Evolutionary conservation across 257 asterid genomes (phyloP), one percentile per base, ranked within the genome.

Genomic region (Gentiana macrophylla): DNA sequence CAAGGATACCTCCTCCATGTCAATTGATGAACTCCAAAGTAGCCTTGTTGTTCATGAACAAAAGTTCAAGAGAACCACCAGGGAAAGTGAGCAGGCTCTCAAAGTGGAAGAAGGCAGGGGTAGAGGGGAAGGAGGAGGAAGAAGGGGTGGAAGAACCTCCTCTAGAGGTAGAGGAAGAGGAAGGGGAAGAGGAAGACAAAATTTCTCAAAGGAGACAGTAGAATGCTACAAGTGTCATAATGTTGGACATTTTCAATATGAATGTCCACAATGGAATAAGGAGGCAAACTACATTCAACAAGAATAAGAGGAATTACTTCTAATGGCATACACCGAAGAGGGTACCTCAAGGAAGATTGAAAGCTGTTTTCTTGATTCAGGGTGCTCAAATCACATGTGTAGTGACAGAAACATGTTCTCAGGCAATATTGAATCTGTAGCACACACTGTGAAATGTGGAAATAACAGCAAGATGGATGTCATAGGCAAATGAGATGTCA

Each of bases 151-250:
- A 44, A 44, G 8, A 11, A 44, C 48, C 5, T 15, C 58, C 38
- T 53, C 4, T n/a, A 53, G 58, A 53, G 58, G 58, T 1, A 53
- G 48, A 44, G 48, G 48, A 44, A 44, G 48, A 44, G 48, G 48
- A 5, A 44, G 48, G 11, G 48, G 48, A 11, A 44, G 48, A 44
- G 48, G 48, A 6, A 6, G 48, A 44, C 6, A 6, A 44, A 44
- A 11, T 44, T 44, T 44, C 48, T 5, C 6, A 6, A 44, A 44
- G 48, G 48, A 6, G 11, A 44, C 48, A 44, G 58, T 6, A 1
- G 58, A 50, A n/a, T 50, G 54, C 54, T 10, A 50, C 13, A 12
- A 50, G 6, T 10, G 24, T 15, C 11, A 10, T 5, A 34, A 37
- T 8, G 1, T 24, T 13, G 10, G 37, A 10, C 32, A 8, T 15